Base-by-base conservation (phyloP, 352 stramenopile species). In the Phytophthora sp. region DNA sequence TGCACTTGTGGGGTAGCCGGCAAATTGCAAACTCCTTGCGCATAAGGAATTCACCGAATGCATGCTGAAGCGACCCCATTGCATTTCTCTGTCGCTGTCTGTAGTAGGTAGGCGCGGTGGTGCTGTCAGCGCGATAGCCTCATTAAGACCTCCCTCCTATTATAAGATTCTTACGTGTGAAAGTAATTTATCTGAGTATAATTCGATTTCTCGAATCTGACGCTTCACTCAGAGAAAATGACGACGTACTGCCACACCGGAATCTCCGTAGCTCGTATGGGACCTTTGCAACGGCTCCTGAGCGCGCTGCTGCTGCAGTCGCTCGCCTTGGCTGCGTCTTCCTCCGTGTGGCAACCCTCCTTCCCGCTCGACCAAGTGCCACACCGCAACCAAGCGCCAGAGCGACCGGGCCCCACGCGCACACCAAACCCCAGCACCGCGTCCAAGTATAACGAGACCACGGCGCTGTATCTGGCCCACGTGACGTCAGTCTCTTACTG, bases 401-500 rank as follows among this genome's bases (percentile, higher is more conserved):
- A n/a, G n/a, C n/a, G n/a, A n/a, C n/a, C n/a, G n/a, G 4, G 18
- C 39, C 36, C 30, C 63, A 36, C 26, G 12, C 31, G 3, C 20
- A n/a, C n/a, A n/a, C n/a, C n/a, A n/a, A n/a, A n/a, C 18, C n/a
- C 27, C 3, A 23, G 18, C 16, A 30, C 29, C 33, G 51, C 38
- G 50, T 63, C 55, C 24, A 57, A 21, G 2, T 95, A 95, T 76
- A 90, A 89, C 31, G 84, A 89, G 39, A 72, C 70, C 33, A 87
- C 77, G 16, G 83, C 85, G 9, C 39, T 91, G 53, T 93, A 93
- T 59, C 56, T 95, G 15, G 87, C 85, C 6, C 79, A 86, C 36
- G 57, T 95, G n/a, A 91, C 84, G 15, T 91, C 85, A 3, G 74
- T 93, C 20, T 85, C 85, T 30, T 95, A 93, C 59, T 95, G 87